Evolutionary conservation across 208 protist genomes (phyloP).

Genomic region (Leishmania amazonensis): DNA sequence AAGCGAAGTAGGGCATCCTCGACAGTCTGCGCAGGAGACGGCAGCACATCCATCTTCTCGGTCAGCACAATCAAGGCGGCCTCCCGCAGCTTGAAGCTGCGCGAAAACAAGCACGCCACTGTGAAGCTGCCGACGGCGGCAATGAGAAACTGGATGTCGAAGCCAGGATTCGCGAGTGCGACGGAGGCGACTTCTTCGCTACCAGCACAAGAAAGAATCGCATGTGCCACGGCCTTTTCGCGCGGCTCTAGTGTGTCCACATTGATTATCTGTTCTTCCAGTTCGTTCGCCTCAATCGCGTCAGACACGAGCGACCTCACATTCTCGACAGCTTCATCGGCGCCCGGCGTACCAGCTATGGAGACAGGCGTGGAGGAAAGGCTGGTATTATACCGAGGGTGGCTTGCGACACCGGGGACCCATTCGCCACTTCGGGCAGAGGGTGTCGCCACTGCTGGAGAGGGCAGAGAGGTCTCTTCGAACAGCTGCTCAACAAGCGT

Average conservation of each 20-base stretch:
- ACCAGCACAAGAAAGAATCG: conserved; percentile 32
- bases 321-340: neutral
- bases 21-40: conserved; percentile 21
- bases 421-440: neutral
- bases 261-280: conserved; percentile 15
- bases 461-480: conserved; percentile 47
- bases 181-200: conserved; percentile 27
- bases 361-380: neutral
- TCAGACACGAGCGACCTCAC: neutral
- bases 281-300: conserved; percentile 19
- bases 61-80: conserved; percentile 55
- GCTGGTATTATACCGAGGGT: neutral
- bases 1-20: conserved; percentile 79
- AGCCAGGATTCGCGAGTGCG: conserved; percentile 16
- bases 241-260: conserved; percentile 6
- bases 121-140: conserved; percentile 54
- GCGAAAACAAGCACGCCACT: conserved; percentile 75
- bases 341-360: neutral
- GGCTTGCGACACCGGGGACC: neutral
- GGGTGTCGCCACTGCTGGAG: conserved; percentile 2
- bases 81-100: conserved; percentile 80
- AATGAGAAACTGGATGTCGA: conserved; percentile 39
- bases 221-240: conserved; percentile 32
- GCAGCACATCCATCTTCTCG: conserved; percentile 35
- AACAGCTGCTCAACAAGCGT: conserved; percentile 57